These are phyloP conservation scores for Ramaria sp. DNA, from an alignment of 768 basidiomycete genomes.

Conservation along the genomic window DNA sequence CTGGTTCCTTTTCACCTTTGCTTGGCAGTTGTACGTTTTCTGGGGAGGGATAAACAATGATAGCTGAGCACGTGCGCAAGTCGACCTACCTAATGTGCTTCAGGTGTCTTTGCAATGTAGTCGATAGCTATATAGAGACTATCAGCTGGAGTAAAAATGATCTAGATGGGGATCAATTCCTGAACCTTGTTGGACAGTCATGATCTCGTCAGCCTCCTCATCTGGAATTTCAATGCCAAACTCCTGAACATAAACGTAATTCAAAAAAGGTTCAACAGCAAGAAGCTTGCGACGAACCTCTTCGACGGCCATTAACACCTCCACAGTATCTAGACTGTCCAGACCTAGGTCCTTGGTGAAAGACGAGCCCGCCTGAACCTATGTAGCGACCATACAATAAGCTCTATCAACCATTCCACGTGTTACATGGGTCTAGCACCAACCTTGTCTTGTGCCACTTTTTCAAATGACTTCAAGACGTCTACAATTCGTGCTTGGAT, in stretches of 20 bases:
- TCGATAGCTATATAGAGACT: conserved; percentile 60
- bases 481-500: conserved; percentile 72
- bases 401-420: not conserved
- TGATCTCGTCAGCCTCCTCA: conserved; percentile 89
- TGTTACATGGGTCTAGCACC: conserved; percentile 16
- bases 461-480: conserved; percentile 82
- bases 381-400: not conserved
- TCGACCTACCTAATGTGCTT: conserved; percentile 26
- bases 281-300: conserved; percentile 39
- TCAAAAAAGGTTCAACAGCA: not conserved
- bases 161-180: conserved; percentile 12
- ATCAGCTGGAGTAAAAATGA: conserved; percentile 6
- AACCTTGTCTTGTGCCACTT: conserved; percentile 70
- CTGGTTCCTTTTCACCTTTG: not conserved
- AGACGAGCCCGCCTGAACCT: conserved; percentile 58
- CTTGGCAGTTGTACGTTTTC: not conserved
- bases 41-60: not conserved
- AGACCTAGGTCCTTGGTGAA: conserved; percentile 81
- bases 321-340: conserved; percentile 94
- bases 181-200: conserved; percentile 83
- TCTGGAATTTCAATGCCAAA: conserved; percentile 98
- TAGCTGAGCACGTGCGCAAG: not conserved
- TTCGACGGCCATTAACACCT: conserved; percentile 98
- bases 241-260: conserved; percentile 42
- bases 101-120: conserved; percentile 88